phyloP scores from a whole-genome alignment of 1,284 basidiomycete genomes.

The Ustilago curta region DNA sequence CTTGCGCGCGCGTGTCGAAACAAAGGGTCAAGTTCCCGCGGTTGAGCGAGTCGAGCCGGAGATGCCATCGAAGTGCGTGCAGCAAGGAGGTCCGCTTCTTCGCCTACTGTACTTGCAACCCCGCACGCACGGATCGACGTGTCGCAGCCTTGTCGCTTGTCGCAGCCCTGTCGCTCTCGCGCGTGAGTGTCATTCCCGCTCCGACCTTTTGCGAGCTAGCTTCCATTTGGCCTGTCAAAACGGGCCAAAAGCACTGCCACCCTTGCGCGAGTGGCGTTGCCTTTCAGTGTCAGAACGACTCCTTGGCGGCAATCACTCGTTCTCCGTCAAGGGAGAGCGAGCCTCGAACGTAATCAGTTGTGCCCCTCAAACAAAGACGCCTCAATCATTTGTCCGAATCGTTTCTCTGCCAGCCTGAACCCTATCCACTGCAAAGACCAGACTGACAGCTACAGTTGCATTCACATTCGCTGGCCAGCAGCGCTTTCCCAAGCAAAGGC shows the following conservation, averaged over 20 bases:
- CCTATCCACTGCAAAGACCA: too few species aligned
- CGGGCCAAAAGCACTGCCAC: background rate
- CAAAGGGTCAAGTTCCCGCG: background rate
- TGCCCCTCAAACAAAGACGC: too few species aligned
- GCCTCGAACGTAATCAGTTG: too few species aligned
- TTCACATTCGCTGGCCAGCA: too few species aligned
- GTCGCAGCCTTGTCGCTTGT: conserved; percentile 7
- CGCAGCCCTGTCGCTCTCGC: conserved; percentile 2
- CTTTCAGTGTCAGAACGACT: too few species aligned
- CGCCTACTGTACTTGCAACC: conserved; percentile 1
- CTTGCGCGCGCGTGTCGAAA: background rate
- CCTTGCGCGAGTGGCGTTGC: conserved; percentile 2
- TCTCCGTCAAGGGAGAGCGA: too few species aligned
- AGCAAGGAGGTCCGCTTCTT: background rate
- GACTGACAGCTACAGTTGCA: too few species aligned
- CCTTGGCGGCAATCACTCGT: too few species aligned
- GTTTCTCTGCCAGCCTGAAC: too few species aligned
- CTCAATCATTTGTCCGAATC: background rate
- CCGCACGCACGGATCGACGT: conserved; percentile 9
- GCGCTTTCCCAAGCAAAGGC: too few species aligned
- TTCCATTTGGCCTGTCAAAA: conserved; percentile 1
- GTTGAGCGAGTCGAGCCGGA: background rate
- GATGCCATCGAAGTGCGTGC: background rate
- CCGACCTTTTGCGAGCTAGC: background rate
- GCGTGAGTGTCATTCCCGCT: background rate